Conservation (phyloP, 108 stramenopile species). For the Fistulifera pelliculosa region DNA sequence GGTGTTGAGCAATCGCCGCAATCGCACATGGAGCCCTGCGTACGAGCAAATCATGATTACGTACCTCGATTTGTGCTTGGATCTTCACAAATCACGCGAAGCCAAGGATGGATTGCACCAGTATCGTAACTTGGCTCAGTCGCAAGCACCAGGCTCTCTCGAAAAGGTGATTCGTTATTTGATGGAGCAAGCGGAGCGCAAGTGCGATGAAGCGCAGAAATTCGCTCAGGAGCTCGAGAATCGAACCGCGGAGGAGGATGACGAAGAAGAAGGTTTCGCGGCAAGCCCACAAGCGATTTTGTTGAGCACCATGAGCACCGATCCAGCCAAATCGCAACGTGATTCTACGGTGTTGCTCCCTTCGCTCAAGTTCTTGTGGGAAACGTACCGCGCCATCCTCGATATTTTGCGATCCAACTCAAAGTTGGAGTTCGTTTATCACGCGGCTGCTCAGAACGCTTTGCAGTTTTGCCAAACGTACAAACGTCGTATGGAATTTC, state of each 20-base stretch:
- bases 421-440: slow-evolving; percentile 94
- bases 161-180: slow-evolving; percentile 91
- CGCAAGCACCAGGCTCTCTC: slow-evolving; percentile 88
- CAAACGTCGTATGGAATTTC: slow-evolving; percentile 88
- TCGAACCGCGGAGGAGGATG: slow-evolving; percentile 23
- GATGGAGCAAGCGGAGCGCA: slow-evolving; percentile 64
- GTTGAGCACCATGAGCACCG: slow-evolving; percentile 89
- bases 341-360: slow-evolving; percentile 87
- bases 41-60: slow-evolving; percentile 92
- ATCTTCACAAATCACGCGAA: slow-evolving; percentile 71
- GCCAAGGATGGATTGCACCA: slow-evolving; percentile 99
- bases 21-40: slow-evolving; percentile 89
- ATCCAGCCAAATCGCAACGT: slow-evolving; percentile 83
- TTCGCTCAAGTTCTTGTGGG: slow-evolving; percentile 97
- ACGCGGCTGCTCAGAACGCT: slow-evolving; percentile 69
- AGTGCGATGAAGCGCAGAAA: slow-evolving; percentile 70
- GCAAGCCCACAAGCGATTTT: slow-evolving; percentile 86
- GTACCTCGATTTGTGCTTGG: slow-evolving; percentile 90
- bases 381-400: slow-evolving; percentile 91
- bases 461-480: slow-evolving; percentile 87
- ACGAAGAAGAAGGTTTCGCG: slow-evolving; percentile 85
- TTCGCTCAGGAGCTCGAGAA: slow-evolving; percentile 37
- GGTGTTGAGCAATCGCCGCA: slow-evolving; percentile 63
- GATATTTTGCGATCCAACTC: slow-evolving; percentile 90
- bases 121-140: slow-evolving; percentile 90